Evolutionary conservation across 2,329 filamentous ascomycete species (phyloP), one percentile per base, ranked within the genome.

Genomic region (Tolypocladium amazonense): DNA sequence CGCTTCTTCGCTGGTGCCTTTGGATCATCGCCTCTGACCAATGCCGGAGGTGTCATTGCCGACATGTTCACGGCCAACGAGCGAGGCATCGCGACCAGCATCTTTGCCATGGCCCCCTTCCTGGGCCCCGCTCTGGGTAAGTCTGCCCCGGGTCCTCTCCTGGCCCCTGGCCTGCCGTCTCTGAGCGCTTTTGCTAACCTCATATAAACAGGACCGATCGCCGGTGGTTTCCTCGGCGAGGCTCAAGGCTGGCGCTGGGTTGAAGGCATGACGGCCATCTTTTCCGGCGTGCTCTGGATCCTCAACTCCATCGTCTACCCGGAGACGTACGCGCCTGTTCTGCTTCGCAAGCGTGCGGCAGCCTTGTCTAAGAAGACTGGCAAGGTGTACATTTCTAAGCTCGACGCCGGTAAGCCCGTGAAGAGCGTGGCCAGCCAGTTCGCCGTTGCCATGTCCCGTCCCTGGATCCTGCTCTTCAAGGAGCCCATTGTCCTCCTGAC

Each of bases 1-100:
- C 82, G 88, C n/a, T 89, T 89, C 73, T 81, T 90, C 58, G 81
- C 82, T 27, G 85, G 85, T 45, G 72, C 81, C 9, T 87, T 87
- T 65, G 86, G 84, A 5, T 82, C 83, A 0, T 83, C 83, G 0
- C 82, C 84, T 1, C 71, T 88, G 61, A 85, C 84, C 9, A 87
- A 87, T 64, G 79, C 81, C 1, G 83, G 83, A 3, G 85, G 84
- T 64, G 79, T 85, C 33, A 82, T 88, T 64, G 85, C 84, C 47
- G 85, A 88, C 67, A 81, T 87, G 72, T 87, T 86, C 66, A 67
- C 75, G 9, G 78, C 80, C 3, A 70, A 74, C 0, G 73, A 85
- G 62, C 75, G 85, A 62, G 84, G 84, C 54, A 70, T 80, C 38
- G 85, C 85, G 2, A 81, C 83, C 65, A 78, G 79, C 12, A 67